Evolutionary conservation across 2,329 filamentous ascomycete genomes (phyloP).

Genomic region (Aspergillus sp.): DNA sequence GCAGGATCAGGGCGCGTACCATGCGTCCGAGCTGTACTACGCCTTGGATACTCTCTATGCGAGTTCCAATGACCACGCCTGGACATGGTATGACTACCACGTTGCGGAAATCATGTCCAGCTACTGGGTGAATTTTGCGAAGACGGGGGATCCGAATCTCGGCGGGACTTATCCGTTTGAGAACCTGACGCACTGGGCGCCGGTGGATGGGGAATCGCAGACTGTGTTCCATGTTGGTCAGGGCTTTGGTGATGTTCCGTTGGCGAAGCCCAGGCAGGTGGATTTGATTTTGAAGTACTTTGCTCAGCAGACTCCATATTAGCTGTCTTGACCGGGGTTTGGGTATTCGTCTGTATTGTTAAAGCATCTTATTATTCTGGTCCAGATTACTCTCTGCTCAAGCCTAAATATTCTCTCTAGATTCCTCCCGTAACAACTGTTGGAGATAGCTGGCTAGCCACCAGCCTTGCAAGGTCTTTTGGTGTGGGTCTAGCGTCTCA

Average conservation of each 20-base stretch:
- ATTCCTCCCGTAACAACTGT: no score
- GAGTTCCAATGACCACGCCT: constrained; percentile 20
- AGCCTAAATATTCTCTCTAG: no score
- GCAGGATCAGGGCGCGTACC: constrained; percentile 36
- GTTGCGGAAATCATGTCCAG: constrained; percentile 26
- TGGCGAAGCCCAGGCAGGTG: background rate
- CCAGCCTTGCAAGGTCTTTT: no score
- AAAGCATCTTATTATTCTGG: no score
- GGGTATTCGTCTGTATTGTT: no score
- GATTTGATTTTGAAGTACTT: background rate
- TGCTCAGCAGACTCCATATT: background rate
- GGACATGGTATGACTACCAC: constrained; percentile 11
- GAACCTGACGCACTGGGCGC: constrained; percentile 18
- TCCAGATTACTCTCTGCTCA: no score
- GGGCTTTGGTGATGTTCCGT: background rate
- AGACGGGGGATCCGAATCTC: constrained; percentile 29
- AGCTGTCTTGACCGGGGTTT: background rate
- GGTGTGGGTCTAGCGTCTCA: no score
- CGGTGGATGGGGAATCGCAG: background rate
- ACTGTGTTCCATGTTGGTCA: constrained; percentile 2
- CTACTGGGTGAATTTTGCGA: constrained; percentile 39
- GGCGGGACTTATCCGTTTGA: constrained; percentile 15
- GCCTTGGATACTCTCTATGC: constrained; percentile 38
- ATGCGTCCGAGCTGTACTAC: constrained; percentile 42
- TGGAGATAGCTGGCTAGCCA: no score